These are phyloP conservation scores for Graphium sp. DNA, from an alignment of 2,329 filamentous ascomycete species.

Conservation along the genomic window DNA sequence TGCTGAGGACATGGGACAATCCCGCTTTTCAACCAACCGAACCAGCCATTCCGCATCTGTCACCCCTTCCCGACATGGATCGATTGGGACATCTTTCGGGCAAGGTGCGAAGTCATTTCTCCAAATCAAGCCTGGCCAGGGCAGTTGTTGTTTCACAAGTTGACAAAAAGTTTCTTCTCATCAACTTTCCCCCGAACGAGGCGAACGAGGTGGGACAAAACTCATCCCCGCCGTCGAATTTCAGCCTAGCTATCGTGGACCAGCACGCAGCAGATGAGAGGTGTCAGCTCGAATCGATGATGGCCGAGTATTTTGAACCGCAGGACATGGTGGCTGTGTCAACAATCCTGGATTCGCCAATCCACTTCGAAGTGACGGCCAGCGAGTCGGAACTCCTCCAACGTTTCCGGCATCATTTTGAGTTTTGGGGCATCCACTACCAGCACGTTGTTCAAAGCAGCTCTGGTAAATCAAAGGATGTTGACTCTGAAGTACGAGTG, in stretches of 20 bases:
- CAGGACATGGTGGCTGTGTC: slow-evolving; percentile 10
- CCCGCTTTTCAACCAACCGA: slow-evolving; percentile 48
- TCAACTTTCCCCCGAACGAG: slow-evolving; percentile 28
- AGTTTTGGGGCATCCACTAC: slow-evolving; percentile 59
- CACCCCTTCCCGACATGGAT: too few species aligned
- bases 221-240: neutral
- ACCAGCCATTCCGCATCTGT: slow-evolving; percentile 27
- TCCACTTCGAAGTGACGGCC: slow-evolving; percentile 47
- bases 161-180: slow-evolving; percentile 76
- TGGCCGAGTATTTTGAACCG: slow-evolving; percentile 31
- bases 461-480: neutral
- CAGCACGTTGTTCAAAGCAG: slow-evolving; percentile 17
- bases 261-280: slow-evolving; percentile 94
- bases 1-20: slow-evolving; percentile 56
- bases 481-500: slow-evolving; percentile 24
- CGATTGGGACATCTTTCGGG: too few species aligned
- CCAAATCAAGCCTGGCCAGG: slow-evolving; percentile 37
- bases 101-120: slow-evolving; percentile 36
- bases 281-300: slow-evolving; percentile 58
- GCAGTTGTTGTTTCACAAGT: slow-evolving; percentile 67
- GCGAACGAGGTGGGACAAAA: neutral
- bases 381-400: slow-evolving; percentile 44
- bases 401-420: slow-evolving; percentile 38
- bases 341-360: slow-evolving; percentile 27
- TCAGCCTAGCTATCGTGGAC: slow-evolving; percentile 55